Conservation (phyloP, 1,284 basidiomycete genomes). For the Malassezia slooffiae region DNA sequence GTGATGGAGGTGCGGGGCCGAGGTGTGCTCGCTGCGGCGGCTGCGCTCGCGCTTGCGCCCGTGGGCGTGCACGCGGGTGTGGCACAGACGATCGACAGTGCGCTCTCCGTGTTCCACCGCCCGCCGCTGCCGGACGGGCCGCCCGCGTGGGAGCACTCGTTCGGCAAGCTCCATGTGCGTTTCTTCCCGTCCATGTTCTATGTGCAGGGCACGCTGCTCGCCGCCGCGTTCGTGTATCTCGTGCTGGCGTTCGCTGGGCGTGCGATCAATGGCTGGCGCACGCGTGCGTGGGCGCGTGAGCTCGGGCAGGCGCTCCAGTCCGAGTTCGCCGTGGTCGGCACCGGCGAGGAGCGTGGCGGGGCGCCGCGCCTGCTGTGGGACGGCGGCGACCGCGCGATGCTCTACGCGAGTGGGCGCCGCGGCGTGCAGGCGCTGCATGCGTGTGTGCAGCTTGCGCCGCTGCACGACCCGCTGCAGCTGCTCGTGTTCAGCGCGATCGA, state of each 20-base stretch:
- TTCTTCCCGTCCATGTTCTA: conserved; percentile 10
- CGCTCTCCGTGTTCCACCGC: no score
- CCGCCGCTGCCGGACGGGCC: no score
- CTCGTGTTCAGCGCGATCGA: conserved; percentile 21
- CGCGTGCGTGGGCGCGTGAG: background rate
- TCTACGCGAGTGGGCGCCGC: conserved; percentile 40
- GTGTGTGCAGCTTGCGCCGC: conserved; percentile 24
- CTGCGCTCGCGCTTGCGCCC: background rate
- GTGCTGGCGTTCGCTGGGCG: conserved; percentile 1
- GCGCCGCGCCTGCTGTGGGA: conserved; percentile 33
- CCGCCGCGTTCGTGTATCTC: conserved; percentile 2
- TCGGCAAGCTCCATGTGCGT: conserved; percentile 1
- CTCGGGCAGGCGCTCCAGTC: background rate
- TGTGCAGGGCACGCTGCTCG: conserved; percentile 4
- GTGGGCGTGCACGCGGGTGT: background rate
- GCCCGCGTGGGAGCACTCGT: conserved; percentile 3
- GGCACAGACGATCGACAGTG: background rate
- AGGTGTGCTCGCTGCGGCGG: no score
- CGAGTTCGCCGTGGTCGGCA: conserved; percentile 23
- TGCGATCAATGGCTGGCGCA: conserved; percentile 2
- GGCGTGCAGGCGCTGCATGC: conserved; percentile 33
- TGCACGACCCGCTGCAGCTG: conserved; percentile 32
- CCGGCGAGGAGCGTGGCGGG: conserved; percentile 10
- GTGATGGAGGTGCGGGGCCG: no score
- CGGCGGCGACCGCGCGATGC: conserved; percentile 31